Evolutionary conservation across 108 stramenopile genomes (phyloP).

Genomic region (Skeletonema grethae): DNA sequence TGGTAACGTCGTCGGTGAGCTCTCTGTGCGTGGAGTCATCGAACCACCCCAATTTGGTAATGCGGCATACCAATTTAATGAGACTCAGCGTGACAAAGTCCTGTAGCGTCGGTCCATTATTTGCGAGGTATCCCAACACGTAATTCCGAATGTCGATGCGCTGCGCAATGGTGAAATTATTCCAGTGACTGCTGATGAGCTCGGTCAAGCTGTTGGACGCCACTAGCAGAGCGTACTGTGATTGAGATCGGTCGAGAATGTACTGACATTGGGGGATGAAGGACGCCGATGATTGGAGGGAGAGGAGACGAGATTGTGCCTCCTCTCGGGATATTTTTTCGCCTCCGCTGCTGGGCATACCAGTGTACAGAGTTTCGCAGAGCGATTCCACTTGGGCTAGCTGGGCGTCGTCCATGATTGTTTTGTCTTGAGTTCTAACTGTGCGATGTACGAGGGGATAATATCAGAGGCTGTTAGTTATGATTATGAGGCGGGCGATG

Average conservation of each 20-base stretch:
- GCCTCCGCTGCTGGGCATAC: constrained; percentile 56
- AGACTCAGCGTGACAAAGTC: constrained; percentile 89
- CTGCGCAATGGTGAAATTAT: constrained; percentile 89
- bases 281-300: constrained; percentile 90
- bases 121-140: constrained; percentile 92
- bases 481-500: too few relatives aligned
- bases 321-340: constrained; percentile 69
- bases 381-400: constrained; percentile 93
- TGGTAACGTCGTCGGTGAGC: constrained; percentile 93
- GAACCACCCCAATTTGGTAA: constrained; percentile 98
- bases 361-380: constrained; percentile 93
- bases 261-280: constrained; percentile 98
- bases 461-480: not conserved
- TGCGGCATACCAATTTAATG: constrained; percentile 95
- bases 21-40: constrained; percentile 93
- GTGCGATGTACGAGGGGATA: not conserved
- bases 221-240: constrained; percentile 92
- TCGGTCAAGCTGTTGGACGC: constrained; percentile 91
- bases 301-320: constrained; percentile 89
- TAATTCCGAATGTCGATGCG: constrained; percentile 97
- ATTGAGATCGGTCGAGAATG: constrained; percentile 91
- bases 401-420: constrained; percentile 88
- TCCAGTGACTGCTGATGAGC: constrained; percentile 96
- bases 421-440: not conserved
- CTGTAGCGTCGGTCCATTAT: constrained; percentile 86